phyloP scores from a whole-genome alignment of 2,329 filamentous ascomycete species.

The Alternaria hordeiaustralica region DNA sequence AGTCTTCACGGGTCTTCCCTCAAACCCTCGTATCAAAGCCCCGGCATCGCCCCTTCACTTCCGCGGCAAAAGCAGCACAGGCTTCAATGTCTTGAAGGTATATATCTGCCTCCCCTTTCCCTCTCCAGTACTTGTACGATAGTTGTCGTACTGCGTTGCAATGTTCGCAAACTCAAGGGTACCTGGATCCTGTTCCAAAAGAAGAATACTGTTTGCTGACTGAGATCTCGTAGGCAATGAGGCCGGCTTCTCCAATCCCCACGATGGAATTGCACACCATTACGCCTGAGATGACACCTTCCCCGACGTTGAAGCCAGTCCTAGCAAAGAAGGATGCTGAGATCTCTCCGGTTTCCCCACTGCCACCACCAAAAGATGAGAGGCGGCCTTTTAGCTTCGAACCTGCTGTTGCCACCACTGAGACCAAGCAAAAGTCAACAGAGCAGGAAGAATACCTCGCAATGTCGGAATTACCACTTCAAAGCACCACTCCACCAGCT shows the following conservation, averaged over 20 bases:
- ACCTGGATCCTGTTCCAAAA: constrained; percentile 4
- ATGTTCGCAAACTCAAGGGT: constrained; percentile 13
- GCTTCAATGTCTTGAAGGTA: constrained; percentile 48
- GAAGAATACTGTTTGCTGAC: neutral
- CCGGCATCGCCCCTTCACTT: constrained; percentile 34
- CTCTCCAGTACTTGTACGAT: constrained; percentile 29
- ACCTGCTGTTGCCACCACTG: neutral
- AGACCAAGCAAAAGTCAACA: constrained; percentile 4
- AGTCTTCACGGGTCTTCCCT: constrained; percentile 35
- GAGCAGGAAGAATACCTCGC: constrained; percentile 1
- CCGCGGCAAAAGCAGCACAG: constrained; percentile 47
- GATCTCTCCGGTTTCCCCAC: constrained; percentile 33
- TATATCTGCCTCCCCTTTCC: constrained; percentile 33
- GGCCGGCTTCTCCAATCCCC: constrained; percentile 27
- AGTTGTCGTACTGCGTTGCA: constrained; percentile 12
- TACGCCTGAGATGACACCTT: constrained; percentile 41
- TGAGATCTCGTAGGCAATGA: constrained; percentile 18
- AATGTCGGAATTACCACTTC: constrained; percentile 2
- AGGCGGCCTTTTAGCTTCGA: constrained; percentile 39
- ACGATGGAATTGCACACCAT: constrained; percentile 26
- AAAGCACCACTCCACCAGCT: constrained; percentile 2
- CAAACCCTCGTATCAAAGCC: constrained; percentile 36
- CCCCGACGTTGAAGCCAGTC: constrained; percentile 28
- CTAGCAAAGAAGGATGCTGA: constrained; percentile 18
- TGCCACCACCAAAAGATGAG: constrained; percentile 21